Base-by-base conservation (phyloP, 1,284 basidiomycete species). In the Ustilago nuda region DNA sequence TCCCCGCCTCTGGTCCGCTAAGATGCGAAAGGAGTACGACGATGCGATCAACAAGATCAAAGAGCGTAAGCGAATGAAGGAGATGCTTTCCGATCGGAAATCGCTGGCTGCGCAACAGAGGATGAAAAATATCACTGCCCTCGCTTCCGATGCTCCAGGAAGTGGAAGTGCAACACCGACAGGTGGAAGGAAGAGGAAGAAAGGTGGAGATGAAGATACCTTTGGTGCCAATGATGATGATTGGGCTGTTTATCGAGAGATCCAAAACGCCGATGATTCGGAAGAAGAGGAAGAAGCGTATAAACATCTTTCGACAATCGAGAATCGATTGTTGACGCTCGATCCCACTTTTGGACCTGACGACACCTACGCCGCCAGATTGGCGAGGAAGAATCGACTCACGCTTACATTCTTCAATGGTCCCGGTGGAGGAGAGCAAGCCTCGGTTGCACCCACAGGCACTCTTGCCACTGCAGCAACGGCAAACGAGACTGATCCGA, bases 171-270 rank as follows among this genome's bases (percentile, higher is more conserved):
- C 66, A 23, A 74, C 67, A 23, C 76, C 76, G 0, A 69, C 65
- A 2, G 70, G 68, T 15, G 41, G 52, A 0, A 30, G 76, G 5
- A 78, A 80, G 32, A 70, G 81, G 27, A 82, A 82, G 58, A 76
- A 80, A 27, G 73, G 68, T 3, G 81, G 81, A 12, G 79, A 78
- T n/a, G 95, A 98, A 87, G 97, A 99, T 80, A 92, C 89, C 85
- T 99, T 99, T 82, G 95, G 97, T 1, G 92, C 92, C 35, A 92
- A 98, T 78, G 96, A 99, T 83, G 94, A 92, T 17, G 96, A 99
- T 86, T 99, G 97, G 96, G 92, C 92, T 0, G 95, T 99, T 58
- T 99, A 99, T 85, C 93, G 96, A 66, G 95, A 98, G 87, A 96
- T 99, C 66, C 94, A 93, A 79, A 92, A 90, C 3, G 91, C 91